These are phyloP conservation scores for Acanthochlamys bracteata DNA, from an alignment of 106 monocot species.

Conservation along the genomic window DNA sequence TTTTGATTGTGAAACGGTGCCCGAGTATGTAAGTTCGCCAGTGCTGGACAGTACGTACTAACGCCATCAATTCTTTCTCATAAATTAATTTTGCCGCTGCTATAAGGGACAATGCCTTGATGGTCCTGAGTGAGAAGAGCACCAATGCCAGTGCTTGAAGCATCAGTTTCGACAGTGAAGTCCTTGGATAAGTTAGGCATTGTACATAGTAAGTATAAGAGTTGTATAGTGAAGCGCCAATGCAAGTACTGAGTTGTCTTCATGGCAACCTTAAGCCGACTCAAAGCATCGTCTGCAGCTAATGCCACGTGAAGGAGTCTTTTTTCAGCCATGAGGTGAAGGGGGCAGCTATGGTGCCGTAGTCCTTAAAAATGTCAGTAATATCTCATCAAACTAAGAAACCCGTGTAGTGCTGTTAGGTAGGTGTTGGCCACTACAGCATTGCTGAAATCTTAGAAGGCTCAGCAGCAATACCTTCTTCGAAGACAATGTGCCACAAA, in stretches of 20 bases:
- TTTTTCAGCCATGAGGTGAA: neutral
- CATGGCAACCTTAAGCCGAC: neutral
- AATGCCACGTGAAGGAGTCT: neutral
- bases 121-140: neutral
- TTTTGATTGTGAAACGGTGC: too few species aligned
- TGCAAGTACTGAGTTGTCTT: too few species aligned
- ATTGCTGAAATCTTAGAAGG: neutral
- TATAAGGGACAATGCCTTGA: too few species aligned
- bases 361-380: neutral
- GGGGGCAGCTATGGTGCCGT: neutral
- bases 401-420: neutral
- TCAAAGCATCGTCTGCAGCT: too few species aligned
- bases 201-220: neutral
- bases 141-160: neutral
- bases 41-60: too few species aligned
- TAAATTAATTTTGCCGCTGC: too few species aligned
- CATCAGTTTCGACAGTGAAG: neutral
- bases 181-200: neutral
- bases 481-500: neutral
- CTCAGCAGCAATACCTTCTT: neutral
- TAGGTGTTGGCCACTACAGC: neutral
- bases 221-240: neutral
- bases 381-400: neutral
- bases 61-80: too few species aligned
- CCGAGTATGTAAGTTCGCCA: too few species aligned